Evolutionary conservation across 495 filamentous ascomycete species (phyloP).

Genomic region (Hypoxylon lienhwacheense): DNA sequence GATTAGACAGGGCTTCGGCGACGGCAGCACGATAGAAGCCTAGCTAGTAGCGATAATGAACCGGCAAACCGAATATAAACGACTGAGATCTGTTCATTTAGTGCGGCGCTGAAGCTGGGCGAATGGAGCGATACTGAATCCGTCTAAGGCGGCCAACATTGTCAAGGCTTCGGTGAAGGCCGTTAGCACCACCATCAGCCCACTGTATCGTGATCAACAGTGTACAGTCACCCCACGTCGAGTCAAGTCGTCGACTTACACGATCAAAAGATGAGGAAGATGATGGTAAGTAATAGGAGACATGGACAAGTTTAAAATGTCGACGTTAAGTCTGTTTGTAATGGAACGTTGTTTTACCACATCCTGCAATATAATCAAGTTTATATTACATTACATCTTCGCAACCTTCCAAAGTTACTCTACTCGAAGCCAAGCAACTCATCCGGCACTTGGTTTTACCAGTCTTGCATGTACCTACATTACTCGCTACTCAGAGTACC

Average conservation of each 20-base stretch:
- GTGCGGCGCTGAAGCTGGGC: conserved; percentile 3
- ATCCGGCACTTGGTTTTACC: conserved; percentile 4
- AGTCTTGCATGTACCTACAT: conserved; percentile 29
- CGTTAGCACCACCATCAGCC: conserved; percentile 28
- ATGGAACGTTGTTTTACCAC: conserved; percentile 25
- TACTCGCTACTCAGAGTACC: conserved; percentile 24
- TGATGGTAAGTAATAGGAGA: conserved; percentile 3
- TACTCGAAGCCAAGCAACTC: conserved; percentile 6
- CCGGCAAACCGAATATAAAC: conserved; percentile 16
- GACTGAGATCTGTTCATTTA: conserved; percentile 24
- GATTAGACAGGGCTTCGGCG: conserved; percentile 25
- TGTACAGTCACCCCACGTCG: conserved; percentile 20
- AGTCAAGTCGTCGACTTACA: conserved; percentile 19
- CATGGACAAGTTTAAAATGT: conserved; percentile 31
- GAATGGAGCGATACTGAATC: conserved; percentile 24
- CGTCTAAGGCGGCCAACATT: no score
- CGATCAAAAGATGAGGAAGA: conserved; percentile 16
- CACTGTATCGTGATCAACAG: conserved; percentile 26
- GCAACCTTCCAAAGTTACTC: no score
- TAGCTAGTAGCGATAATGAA: conserved; percentile 29
- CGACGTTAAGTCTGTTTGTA: conserved; percentile 16
- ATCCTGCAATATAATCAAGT: conserved; percentile 27
- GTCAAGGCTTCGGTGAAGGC: conserved; percentile 28
- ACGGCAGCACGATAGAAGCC: conserved; percentile 12
- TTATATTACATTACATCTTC: conserved; percentile 8